These are phyloP conservation scores for Parasarocladium wereldwijsianum DNA, from an alignment of 2,329 filamentous ascomycete species.

Conservation along the genomic window DNA sequence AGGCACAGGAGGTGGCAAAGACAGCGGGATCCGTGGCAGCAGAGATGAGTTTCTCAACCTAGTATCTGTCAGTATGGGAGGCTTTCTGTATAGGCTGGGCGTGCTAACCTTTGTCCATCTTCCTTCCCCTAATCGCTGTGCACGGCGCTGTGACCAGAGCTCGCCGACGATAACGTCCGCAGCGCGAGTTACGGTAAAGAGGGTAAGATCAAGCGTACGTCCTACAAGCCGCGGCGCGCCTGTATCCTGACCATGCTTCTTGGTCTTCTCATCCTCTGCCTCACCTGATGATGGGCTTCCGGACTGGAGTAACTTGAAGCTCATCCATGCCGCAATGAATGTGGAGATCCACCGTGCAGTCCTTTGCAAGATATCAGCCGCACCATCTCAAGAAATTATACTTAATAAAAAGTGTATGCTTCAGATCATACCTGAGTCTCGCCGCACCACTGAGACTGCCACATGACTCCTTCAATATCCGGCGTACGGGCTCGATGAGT, in stretches of 20 bases:
- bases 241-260: neutral
- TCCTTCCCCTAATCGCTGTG: conserved; percentile 25
- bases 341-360: conserved; percentile 42
- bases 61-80: conserved; percentile 2
- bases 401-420: neutral
- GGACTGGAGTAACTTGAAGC: conserved; percentile 39
- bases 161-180: conserved; percentile 55
- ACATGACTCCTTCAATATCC: conserved; percentile 1
- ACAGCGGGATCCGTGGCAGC: conserved; percentile 45
- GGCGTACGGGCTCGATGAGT: conserved; percentile 12
- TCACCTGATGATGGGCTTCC: conserved; percentile 13
- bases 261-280: neutral
- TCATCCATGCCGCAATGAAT: conserved; percentile 43
- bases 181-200: conserved; percentile 63
- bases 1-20: conserved; percentile 56
- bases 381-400: neutral
- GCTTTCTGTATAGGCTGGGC: neutral
- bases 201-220: conserved; percentile 64
- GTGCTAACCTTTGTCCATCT: conserved; percentile 31
- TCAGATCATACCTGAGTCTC: conserved; percentile 1
- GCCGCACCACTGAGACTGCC: neutral
- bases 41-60: conserved; percentile 20
- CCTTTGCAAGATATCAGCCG: conserved; percentile 11
- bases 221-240: conserved; percentile 33
- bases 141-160: conserved; percentile 40